phyloP scores from a whole-genome alignment of 192 early-diverging fungal genomes.

The Cladochytrium replicatum region DNA sequence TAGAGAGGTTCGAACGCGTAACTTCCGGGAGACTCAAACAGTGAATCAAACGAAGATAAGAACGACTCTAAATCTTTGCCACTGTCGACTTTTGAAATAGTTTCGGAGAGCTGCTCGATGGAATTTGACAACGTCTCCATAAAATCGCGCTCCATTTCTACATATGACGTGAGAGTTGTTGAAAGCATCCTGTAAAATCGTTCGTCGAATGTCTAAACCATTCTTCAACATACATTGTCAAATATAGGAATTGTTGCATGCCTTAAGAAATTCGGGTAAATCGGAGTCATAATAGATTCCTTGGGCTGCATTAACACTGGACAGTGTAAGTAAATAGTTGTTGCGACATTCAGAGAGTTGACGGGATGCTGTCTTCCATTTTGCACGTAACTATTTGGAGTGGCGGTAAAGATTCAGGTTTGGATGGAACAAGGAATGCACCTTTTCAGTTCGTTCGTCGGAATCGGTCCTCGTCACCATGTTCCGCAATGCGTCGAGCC shows the following conservation, averaged over 20 bases:
- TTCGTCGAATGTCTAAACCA: slow-evolving; percentile 41
- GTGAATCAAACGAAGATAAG: slow-evolving; percentile 13
- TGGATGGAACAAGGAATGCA: neutral
- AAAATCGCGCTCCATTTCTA: slow-evolving; percentile 15
- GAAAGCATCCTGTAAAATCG: slow-evolving; percentile 17
- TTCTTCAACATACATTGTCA: neutral
- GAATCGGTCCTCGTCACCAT: slow-evolving; percentile 34
- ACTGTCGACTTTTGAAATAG: slow-evolving; percentile 10
- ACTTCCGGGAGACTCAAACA: slow-evolving; percentile 22
- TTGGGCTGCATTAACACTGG: slow-evolving; percentile 22
- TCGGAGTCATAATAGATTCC: slow-evolving; percentile 26
- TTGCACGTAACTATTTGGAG: slow-evolving; percentile 14
- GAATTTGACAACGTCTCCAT: slow-evolving; percentile 10
- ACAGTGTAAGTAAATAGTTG: slow-evolving; percentile 35
- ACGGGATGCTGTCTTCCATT: slow-evolving; percentile 26
- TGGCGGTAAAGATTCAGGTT: slow-evolving; percentile 3
- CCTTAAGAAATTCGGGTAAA: slow-evolving; percentile 26
- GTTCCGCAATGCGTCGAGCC: slow-evolving; percentile 29
- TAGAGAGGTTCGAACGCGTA: slow-evolving; percentile 22
- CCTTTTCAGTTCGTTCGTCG: slow-evolving; percentile 30
- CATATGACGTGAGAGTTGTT: slow-evolving; percentile 15
- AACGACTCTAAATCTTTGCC: slow-evolving; percentile 21
- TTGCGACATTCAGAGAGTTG: slow-evolving; percentile 30
- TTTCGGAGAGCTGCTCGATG: slow-evolving; percentile 8
- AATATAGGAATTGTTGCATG: neutral